phyloP scores from a whole-genome alignment of 176 grass and related monocot genomes.

The Ensete ventricosum region DNA sequence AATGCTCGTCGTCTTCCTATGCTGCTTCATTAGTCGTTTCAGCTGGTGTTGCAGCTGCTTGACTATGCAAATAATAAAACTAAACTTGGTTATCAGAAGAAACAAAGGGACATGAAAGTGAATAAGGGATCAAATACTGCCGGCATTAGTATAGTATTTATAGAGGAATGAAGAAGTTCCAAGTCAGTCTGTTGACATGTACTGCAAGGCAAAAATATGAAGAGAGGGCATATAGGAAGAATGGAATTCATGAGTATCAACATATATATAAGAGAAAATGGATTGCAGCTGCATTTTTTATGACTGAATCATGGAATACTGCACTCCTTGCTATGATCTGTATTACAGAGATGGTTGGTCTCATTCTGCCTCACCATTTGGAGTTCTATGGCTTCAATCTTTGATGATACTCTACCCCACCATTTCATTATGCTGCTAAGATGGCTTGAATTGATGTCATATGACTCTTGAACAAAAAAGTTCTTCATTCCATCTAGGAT shows the following conservation, averaged over 20 bases:
- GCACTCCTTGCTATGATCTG: too few species aligned
- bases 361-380: too few species aligned
- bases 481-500: too few species aligned
- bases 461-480: too few species aligned
- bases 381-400: too few species aligned
- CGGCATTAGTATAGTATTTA: not conserved
- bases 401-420: too few species aligned
- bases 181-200: not conserved
- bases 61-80: not conserved
- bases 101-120: not conserved
- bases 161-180: not conserved
- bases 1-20: not conserved
- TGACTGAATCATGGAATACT: too few species aligned
- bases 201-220: not conserved
- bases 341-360: too few species aligned
- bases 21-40: not conserved
- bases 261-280: not conserved
- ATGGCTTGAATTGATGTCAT: too few species aligned
- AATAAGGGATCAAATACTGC: not conserved
- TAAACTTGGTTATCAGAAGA: not conserved
- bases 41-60: conserved; percentile 7
- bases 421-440: too few species aligned
- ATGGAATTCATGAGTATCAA: not conserved
- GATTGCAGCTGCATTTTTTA: not conserved
- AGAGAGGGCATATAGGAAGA: not conserved